Evolutionary conservation across 225 moss, liverwort and hornwort species (phyloP).

Genomic region (Physcomitrellopsis africana): DNA sequence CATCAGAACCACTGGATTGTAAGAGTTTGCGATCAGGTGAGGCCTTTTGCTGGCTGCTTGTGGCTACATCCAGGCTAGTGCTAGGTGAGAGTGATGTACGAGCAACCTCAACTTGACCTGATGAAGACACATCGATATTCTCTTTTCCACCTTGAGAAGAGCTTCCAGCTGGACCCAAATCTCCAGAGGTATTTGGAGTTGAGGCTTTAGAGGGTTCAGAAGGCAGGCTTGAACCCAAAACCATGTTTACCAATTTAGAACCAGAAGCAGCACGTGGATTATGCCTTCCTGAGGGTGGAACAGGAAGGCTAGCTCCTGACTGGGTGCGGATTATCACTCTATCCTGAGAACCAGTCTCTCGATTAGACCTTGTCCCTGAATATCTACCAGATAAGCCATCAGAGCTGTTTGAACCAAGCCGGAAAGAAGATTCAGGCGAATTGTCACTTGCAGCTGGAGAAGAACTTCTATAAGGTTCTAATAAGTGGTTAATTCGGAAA

Average conservation of each 20-base stretch:
- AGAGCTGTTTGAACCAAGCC: slow-evolving; percentile 42
- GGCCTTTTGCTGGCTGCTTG: slow-evolving; percentile 35
- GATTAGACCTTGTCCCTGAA: slow-evolving; percentile 53
- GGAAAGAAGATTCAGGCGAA: slow-evolving; percentile 54
- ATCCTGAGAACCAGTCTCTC: slow-evolving; percentile 46
- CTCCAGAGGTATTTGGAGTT: slow-evolving; percentile 55
- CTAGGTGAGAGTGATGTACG: slow-evolving; percentile 41
- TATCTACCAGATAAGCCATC: slow-evolving; percentile 43
- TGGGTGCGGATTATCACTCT: slow-evolving; percentile 43
- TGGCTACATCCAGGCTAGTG: slow-evolving; percentile 45
- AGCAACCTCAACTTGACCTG: slow-evolving; percentile 37
- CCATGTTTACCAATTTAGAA: slow-evolving; percentile 54
- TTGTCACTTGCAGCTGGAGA: slow-evolving; percentile 56
- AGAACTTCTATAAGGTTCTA: slow-evolving; percentile 42
- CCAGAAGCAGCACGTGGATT: slow-evolving; percentile 45
- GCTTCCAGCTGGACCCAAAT: slow-evolving; percentile 42
- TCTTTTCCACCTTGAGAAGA: slow-evolving; percentile 40
- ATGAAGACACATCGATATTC: slow-evolving; percentile 34
- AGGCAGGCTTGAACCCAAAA: slow-evolving; percentile 32
- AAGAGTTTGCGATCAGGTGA: slow-evolving; percentile 46
- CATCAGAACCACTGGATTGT: slow-evolving; percentile 85
- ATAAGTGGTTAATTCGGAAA: slow-evolving; percentile 64
- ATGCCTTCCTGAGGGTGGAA: slow-evolving; percentile 48
- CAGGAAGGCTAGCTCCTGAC: slow-evolving; percentile 54
- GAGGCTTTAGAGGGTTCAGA: slow-evolving; percentile 50